A percentile compares a stretch with the other conserved stretches of the same genome.
Conservation (phyloP, 2,329 filamentous ascomycete genomes). For the Neofusicoccum cordaticola region DNA sequence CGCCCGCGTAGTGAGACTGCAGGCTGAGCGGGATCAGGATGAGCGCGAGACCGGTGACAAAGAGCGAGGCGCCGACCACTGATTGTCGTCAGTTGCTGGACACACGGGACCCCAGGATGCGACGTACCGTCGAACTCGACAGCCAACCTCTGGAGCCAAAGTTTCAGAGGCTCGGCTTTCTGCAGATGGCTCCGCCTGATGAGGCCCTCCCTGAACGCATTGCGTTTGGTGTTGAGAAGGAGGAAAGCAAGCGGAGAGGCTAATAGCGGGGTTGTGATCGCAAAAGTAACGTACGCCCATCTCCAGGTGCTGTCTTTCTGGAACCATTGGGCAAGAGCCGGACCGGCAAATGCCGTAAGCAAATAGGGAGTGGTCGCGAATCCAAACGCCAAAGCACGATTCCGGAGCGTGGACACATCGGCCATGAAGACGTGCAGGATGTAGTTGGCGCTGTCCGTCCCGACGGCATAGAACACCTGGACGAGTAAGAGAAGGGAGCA, state of each 20-base stretch:
- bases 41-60: slow-evolving; percentile 59
- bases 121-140: too few relatives aligned
- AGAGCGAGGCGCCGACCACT: slow-evolving; percentile 60
- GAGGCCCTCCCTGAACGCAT: neutral
- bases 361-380: slow-evolving; percentile 64
- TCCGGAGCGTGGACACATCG: slow-evolving; percentile 63
- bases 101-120: too few relatives aligned
- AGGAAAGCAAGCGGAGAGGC: slow-evolving; percentile 48
- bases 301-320: slow-evolving; percentile 57
- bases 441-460: slow-evolving; percentile 58
- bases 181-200: slow-evolving; percentile 11
- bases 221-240: neutral
- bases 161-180: too few relatives aligned
- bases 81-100: neutral
- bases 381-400: slow-evolving; percentile 63
- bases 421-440: slow-evolving; percentile 64
- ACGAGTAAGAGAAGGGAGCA: slow-evolving; percentile 19
- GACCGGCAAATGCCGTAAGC: slow-evolving; percentile 62
- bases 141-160: too few relatives aligned
- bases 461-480: slow-evolving; percentile 65
- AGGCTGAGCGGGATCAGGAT: slow-evolving; percentile 65
- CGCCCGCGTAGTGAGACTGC: slow-evolving; percentile 18
- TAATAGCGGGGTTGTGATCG: slow-evolving; percentile 61
- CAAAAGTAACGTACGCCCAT: slow-evolving; percentile 67
- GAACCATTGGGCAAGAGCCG: slow-evolving; percentile 56